Evolutionary conservation across 2,329 filamentous ascomycete genomes (phyloP).

Genomic region (Bipolaris victoriae): DNA sequence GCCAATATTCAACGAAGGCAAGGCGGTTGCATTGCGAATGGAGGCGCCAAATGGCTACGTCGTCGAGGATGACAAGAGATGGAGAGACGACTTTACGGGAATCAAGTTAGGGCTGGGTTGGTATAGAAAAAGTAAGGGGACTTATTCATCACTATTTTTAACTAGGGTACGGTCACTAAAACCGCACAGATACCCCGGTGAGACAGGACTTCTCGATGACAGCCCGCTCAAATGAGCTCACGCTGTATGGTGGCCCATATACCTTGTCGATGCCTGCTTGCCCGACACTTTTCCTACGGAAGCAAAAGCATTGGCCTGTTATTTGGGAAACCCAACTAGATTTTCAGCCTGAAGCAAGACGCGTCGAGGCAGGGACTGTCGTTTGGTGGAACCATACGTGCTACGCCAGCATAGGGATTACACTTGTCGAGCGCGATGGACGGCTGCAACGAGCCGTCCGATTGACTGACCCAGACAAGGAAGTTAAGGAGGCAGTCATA

Average conservation of each 20-base stretch:
- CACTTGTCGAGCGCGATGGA: not conserved
- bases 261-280: slow-evolving; percentile 58
- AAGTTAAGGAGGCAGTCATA: slow-evolving; percentile 20
- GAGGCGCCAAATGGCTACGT: slow-evolving; percentile 29
- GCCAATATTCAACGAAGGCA: slow-evolving; percentile 59
- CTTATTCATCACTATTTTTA: slow-evolving; percentile 28
- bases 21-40: slow-evolving; percentile 50
- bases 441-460: slow-evolving; percentile 8
- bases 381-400: slow-evolving; percentile 62
- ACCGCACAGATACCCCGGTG: slow-evolving; percentile 56
- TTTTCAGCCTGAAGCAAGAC: slow-evolving; percentile 53
- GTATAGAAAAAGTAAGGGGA: slow-evolving; percentile 22
- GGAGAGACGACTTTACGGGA: slow-evolving; percentile 16
- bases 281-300: slow-evolving; percentile 61
- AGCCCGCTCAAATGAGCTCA: slow-evolving; percentile 53
- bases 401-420: slow-evolving; percentile 53
- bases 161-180: slow-evolving; percentile 40
- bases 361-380: slow-evolving; percentile 60
- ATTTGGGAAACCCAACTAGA: slow-evolving; percentile 54
- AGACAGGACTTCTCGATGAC: slow-evolving; percentile 56
- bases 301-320: slow-evolving; percentile 57
- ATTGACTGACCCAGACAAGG: slow-evolving; percentile 10
- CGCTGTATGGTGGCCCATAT: slow-evolving; percentile 61
- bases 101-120: slow-evolving; percentile 17
- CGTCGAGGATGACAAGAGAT: slow-evolving; percentile 16